Evolutionary conservation across 495 filamentous ascomycete species (phyloP), one percentile per base, ranked within the genome.

Genomic region (Xylaria telfairii): DNA sequence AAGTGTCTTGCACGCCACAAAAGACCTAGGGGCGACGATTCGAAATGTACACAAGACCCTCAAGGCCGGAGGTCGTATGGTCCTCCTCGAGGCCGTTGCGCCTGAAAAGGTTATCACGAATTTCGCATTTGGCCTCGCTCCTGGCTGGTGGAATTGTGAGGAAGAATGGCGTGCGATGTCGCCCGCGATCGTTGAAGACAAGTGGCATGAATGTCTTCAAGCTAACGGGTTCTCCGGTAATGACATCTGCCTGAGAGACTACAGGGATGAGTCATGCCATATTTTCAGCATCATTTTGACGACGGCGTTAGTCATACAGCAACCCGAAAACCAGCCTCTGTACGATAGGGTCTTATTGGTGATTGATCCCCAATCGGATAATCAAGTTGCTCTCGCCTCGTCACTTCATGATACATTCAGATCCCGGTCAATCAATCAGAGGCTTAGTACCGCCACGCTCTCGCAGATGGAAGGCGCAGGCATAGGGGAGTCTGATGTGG

Each of bases 71-170:
- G 85, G 84, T 0, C 73, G 74, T 19, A 72, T 86, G 8, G 24
- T 85, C 1, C 51, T 82, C 1, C 73, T 80, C 0, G 81, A 83
- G 57, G 70, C 76, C 4, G 82, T 74, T 49, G 72, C 76, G 2
- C 73, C 78, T 3, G 70, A 64, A 53, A 74, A 71, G n/a, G 71
- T 79, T 57, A 71, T 76, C 53, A 77, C 75, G 37, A 78, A 81
- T 12, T 74, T 85, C 21, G 70, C 78, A 8, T 81, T 87, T n/a
- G 83, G 83, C 8, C 67, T 81, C 2, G 71, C 85, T 1, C 80
- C 83, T 1, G 85, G 82, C 0, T 89, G 87, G 87, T 89, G 87
- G 87, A 65, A 78, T 42, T 78, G 82, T 24, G 59, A 73, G 15
- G 73, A 83, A 54, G 74, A 78, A 28, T 74, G 71, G 69, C 72